Conservation (phyloP, 73 alveolate genomes). For the Paraurostyla sp. region DNA sequence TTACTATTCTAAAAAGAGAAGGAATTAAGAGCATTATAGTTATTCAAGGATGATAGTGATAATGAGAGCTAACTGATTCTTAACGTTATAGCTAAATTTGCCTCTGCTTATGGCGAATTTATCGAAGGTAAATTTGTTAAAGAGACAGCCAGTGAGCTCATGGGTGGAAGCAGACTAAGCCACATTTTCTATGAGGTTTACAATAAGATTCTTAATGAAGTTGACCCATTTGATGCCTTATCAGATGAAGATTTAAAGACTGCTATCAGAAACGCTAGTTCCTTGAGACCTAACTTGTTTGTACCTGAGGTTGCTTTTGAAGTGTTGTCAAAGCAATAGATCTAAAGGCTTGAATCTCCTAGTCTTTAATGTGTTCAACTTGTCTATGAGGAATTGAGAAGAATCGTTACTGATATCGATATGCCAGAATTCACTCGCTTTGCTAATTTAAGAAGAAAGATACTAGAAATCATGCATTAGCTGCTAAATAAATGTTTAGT, state of each 20-base stretch:
- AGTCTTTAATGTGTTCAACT: slow-evolving; percentile 79
- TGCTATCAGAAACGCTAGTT: slow-evolving; percentile 87
- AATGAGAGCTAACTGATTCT: slow-evolving; percentile 30
- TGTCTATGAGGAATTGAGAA: slow-evolving; percentile 86
- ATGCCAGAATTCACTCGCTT: slow-evolving; percentile 84
- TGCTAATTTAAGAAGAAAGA: slow-evolving; percentile 67
- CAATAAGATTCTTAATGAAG: slow-evolving; percentile 64
- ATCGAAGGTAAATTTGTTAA: slow-evolving; percentile 80
- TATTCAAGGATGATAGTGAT: slow-evolving; percentile 20
- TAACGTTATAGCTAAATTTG: slow-evolving; percentile 64
- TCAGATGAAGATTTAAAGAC: slow-evolving; percentile 87
- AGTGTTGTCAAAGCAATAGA: slow-evolving; percentile 86
- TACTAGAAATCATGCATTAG: slow-evolving; percentile 63
- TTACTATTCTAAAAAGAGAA: slow-evolving; percentile 38
- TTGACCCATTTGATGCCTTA: slow-evolving; percentile 86
- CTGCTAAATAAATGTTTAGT: slow-evolving; percentile 73
- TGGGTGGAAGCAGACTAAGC: slow-evolving; percentile 84
- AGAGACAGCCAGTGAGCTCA: slow-evolving; percentile 77
- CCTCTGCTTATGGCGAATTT: slow-evolving; percentile 49
- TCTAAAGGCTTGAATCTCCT: slow-evolving; percentile 87
- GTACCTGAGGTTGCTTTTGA: slow-evolving; percentile 97
- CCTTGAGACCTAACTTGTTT: slow-evolving; percentile 83
- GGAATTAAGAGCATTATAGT: slow-evolving; percentile 28
- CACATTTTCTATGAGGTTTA: slow-evolving; percentile 74
- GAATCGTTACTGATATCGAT: slow-evolving; percentile 74